Evolutionary conservation across 2,329 filamentous ascomycete species (phyloP).

Genomic region (Nothophoma quercina): DNA sequence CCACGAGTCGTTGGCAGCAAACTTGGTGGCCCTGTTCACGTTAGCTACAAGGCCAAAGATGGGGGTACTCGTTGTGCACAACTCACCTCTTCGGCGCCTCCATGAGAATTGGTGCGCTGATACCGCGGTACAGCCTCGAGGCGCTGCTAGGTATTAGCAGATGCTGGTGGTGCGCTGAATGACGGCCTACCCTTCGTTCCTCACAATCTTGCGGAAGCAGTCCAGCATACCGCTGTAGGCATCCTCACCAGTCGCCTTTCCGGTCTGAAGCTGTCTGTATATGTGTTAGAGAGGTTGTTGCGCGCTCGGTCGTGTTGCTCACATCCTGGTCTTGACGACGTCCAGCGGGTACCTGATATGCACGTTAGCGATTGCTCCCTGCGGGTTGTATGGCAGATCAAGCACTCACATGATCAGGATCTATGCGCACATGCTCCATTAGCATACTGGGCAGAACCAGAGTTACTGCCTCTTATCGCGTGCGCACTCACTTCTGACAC

Average conservation of each 20-base stretch:
- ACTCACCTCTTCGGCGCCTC: conserved; percentile 81
- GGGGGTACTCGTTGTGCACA: not conserved
- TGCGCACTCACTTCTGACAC: conserved; percentile 83
- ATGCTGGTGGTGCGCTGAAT: not conserved
- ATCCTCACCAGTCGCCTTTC: conserved; percentile 75
- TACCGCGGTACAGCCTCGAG: conserved; percentile 93
- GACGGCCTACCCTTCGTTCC: conserved; percentile 81
- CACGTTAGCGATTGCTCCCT: conserved; percentile 4
- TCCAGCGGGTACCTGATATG: conserved; percentile 89
- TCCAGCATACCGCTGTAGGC: conserved; percentile 97
- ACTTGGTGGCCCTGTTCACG: conserved; percentile 81
- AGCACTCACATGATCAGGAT: conserved; percentile 79
- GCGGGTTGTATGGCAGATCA: not conserved
- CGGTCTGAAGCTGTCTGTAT: conserved; percentile 83
- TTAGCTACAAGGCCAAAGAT: conserved; percentile 2
- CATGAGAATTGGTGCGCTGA: conserved; percentile 95
- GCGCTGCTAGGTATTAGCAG: conserved; percentile 61
- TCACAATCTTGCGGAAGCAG: conserved; percentile 97
- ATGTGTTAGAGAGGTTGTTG: conserved; percentile 33
- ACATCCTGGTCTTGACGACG: conserved; percentile 98
- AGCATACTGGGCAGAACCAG: conserved; percentile 31
- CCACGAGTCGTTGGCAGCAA: conserved; percentile 99
- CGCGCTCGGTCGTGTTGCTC: conserved; percentile 51
- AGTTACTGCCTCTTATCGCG: conserved; percentile 11
- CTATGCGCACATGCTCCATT: conserved; percentile 57